Base-by-base conservation (phyloP, 2,329 filamentous ascomycete species). In the Magnaporthiopsis poae region DNA sequence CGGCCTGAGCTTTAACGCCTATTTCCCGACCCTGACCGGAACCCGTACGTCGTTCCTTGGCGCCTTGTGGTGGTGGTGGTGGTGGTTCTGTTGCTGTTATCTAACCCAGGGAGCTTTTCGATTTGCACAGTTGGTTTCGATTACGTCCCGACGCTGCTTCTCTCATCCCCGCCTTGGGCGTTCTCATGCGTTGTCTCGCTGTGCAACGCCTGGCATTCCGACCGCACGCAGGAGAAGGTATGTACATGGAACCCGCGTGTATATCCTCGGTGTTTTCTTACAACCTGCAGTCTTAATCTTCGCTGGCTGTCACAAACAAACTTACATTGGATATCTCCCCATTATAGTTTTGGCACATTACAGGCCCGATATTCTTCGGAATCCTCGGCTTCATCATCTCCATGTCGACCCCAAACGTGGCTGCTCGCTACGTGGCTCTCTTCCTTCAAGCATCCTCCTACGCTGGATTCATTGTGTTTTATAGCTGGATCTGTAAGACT, bases 401-500 rank as follows among this genome's bases (percentile, higher is more conserved):
- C 75, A 86, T 87, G 81, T 80, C 80, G 2, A 87, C 84, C 0
- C 72, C 80, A 33, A 85, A 84, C 70, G 75, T 80, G 1, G 83
- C 83, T 1, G 84, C 82, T 8, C 83, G 85, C 65, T 88, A 87
- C 73, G 73, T 87, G 5, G 84, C 85, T 1, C 80, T 87, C 21
- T 87, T 88, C 76, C 77, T 88, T 0, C 83, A 86, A 71, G 81
- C 85, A 0, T 79, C 66, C 4, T 63, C 63, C 1, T 87, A 87
- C 69, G 84, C 84, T 0, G 83, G 83, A 13, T 81, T 80, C 74
- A 82, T 83, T 69, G 80, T 84, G 66, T 78, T 81, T 46, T 66
- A 64, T 69, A 81, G 60, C 7, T 65, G 61, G 61, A 39, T 66
- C 27, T 56, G 46, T 56, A n/a, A 56, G 46, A 9, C 35, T 11